phyloP scores from a whole-genome alignment of 2,329 filamentous ascomycete genomes.

The Colletotrichum phormii region DNA sequence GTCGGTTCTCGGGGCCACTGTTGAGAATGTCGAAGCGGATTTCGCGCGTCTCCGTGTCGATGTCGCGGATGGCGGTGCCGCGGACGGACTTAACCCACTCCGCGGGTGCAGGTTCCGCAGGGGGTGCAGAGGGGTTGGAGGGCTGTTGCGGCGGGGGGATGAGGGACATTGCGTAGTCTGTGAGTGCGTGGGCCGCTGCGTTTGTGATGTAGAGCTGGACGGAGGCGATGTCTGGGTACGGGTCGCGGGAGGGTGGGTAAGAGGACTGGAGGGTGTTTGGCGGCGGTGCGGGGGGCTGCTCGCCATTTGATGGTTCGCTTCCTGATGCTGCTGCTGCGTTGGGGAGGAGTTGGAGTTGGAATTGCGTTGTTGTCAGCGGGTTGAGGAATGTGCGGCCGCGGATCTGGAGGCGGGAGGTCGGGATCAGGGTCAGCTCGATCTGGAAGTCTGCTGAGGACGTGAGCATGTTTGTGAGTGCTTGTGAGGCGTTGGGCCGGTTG shows the following conservation, averaged over 20 bases:
- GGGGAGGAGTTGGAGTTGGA: slow-evolving; percentile 53
- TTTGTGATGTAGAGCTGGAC: slow-evolving; percentile 59
- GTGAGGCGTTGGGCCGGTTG: slow-evolving; percentile 54
- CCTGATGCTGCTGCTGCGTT: slow-evolving; percentile 36
- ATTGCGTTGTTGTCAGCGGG: slow-evolving; percentile 58
- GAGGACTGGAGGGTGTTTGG: slow-evolving; percentile 48
- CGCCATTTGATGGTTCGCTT: neutral
- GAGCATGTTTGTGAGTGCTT: slow-evolving; percentile 58
- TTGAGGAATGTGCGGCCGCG: slow-evolving; percentile 57
- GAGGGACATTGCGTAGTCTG: slow-evolving; percentile 47
- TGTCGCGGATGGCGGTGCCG: slow-evolving; percentile 47
- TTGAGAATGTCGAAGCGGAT: slow-evolving; percentile 47
- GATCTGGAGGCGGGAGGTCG: slow-evolving; percentile 55
- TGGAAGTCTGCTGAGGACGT: slow-evolving; percentile 54
- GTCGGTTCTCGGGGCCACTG: slow-evolving; percentile 30
- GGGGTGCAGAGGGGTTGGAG: neutral
- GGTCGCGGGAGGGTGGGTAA: slow-evolving; percentile 57
- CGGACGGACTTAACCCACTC: slow-evolving; percentile 46
- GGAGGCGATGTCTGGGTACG: slow-evolving; percentile 57
- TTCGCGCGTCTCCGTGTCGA: slow-evolving; percentile 43
- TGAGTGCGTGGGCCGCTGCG: slow-evolving; percentile 54
- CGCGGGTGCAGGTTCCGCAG: slow-evolving; percentile 11
- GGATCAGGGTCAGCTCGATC: slow-evolving; percentile 59
- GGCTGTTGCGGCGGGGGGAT: slow-evolving; percentile 2
- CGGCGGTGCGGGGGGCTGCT: slow-evolving; percentile 38